Base-by-base conservation (phyloP, 352 stramenopile genomes). In the Phytophthora pini region DNA sequence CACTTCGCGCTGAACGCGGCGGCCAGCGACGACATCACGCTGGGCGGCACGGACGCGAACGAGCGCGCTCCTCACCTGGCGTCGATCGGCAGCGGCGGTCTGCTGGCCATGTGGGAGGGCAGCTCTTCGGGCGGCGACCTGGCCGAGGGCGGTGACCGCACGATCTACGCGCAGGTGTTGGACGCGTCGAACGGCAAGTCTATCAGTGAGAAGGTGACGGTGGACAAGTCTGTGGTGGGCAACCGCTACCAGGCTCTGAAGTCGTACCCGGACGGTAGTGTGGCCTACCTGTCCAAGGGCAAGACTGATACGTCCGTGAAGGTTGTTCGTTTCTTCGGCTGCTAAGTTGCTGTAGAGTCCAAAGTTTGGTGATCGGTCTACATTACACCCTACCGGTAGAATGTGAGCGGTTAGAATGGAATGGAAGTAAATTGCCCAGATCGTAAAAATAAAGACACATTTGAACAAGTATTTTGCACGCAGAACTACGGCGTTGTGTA, bases 211-310 rank as follows among this genome's bases (percentile, higher is more conserved):
- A 51, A 67, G 15, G 39, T 70, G 15, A 34, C 31, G 11, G 70
- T 87, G 13, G 68, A 77, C 17, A 76, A 56, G 8, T 64, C 62
- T 9, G 69, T 88, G 44, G 60, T 74, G 36, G 80, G 80, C 57
- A 89, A 89, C 64, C 70, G 77, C 8, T 89, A 85, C 71, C 77
- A 87, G 67, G 80, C 76, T 15, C 67, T 89, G 58, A 82, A 77
- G 43, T 54, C 54, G 26, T 84, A 66, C 57, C 72, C 75, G 7
- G 77, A 88, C 43, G 76, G 79, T 32, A 78, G 61, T 2, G 76
- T 86, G 10, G 79, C 72, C 10, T 84, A 86, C 69, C 26, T 86
- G 43, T 80, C 74, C 22, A 84, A 74, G 67, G 72, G 74, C 77
- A 89, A 49, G 77, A 89, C 27, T 47, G 49, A 44, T 47, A 82